Evolutionary conservation across 352 stramenopile species (phyloP), one percentile per base, ranked within the genome.

Genomic region (Pythium biforme): DNA sequence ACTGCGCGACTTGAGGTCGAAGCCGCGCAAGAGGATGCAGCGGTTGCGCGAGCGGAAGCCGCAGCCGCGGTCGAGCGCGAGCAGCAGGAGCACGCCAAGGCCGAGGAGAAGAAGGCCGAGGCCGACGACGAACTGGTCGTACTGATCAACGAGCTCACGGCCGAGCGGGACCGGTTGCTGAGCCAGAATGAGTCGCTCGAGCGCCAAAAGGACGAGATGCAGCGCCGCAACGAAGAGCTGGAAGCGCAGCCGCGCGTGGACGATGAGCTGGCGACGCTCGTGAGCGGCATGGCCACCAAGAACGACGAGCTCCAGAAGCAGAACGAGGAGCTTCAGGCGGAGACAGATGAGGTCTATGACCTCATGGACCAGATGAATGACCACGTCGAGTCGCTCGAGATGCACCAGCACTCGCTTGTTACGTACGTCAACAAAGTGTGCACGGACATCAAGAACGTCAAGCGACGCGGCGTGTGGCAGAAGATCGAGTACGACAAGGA

Each of bases 401-500:
- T 43, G 9, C 49, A 70, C 20, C 55, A 65, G 40, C 55, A 70
- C 20, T 57, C 55, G 31, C 51, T 70, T 11, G 50, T 64, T 19
- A 57, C 63, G 25, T 70, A 70, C 43, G 63, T 58, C 17, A 65
- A 65, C 56, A 70, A 70, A 45, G 23, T 70, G 11, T 61, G 43
- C 45, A 70, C 61, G 40, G 63, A 70, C 45, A 53, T 70, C 40
- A 64, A 65, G 55, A 70, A 48, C 17, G 55, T 70, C 51, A 70
- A 70, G 46, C 55, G 63, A 7, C 63, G 63, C n/a, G 41, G 51
- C 26, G 63, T 70, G 49, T 65, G 63, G 63, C 55, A 70, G 45
- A 70, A 70, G 43, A 70, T 70, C 22, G 63, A 70, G 56, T 65
- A 53, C n/a, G 63, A 70, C 34, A 70, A 70, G 51, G 63, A 70